A percentile compares a stretch with the other conserved stretches of the same genome.
phyloP scores from a whole-genome alignment of 257 asterid genomes.

The Cruciata laevipes region DNA sequence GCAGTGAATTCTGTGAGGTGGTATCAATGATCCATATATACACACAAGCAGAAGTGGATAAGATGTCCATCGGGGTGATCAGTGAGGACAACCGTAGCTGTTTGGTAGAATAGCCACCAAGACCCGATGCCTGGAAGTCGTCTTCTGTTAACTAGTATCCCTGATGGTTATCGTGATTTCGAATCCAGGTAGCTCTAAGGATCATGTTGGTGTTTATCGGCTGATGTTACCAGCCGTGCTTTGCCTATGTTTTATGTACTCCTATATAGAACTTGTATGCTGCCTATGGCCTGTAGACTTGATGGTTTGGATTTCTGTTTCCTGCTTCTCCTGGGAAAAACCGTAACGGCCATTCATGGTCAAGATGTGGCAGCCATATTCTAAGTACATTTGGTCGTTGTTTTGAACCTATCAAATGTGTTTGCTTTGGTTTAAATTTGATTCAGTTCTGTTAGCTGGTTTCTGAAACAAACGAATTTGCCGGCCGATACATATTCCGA shows the following conservation, averaged over 20 bases:
- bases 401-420: background rate
- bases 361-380: background rate
- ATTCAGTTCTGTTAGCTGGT: too few relatives aligned
- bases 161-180: constrained; percentile 42
- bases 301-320: background rate
- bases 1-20: constrained; percentile 83
- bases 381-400: background rate
- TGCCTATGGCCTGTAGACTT: background rate
- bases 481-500: too few relatives aligned
- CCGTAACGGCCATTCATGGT: background rate
- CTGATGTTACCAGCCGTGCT: background rate
- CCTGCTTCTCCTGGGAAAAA: background rate
- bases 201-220: background rate
- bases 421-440: background rate
- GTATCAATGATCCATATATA: constrained; percentile 77
- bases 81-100: constrained; percentile 91
- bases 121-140: constrained; percentile 55
- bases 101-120: constrained; percentile 71
- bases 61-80: constrained; percentile 63
- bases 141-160: constrained; percentile 73
- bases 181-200: constrained; percentile 11
- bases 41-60: constrained; percentile 90
- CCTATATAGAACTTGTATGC: background rate
- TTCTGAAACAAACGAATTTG: too few relatives aligned
- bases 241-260: background rate